phyloP scores from a whole-genome alignment of 2,329 filamentous ascomycete species.

The Lasiodiplodia citricola region DNA sequence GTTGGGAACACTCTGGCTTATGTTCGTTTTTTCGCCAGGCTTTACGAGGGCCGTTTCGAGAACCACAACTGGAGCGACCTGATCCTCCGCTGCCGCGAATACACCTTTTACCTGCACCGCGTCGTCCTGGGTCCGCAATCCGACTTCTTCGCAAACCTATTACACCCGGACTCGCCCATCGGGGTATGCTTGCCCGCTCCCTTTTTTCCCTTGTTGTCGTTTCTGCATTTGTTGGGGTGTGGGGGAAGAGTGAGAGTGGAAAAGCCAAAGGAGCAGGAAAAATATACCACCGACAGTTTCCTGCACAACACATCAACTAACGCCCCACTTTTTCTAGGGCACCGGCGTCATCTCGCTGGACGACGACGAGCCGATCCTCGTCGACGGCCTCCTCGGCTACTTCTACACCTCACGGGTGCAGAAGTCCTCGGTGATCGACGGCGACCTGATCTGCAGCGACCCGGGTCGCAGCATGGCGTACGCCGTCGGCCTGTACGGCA shows the following conservation, averaged over 20 bases:
- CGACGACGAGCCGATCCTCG: conserved; percentile 16
- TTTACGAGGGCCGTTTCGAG: conserved; percentile 1
- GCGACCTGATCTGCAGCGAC: not conserved
- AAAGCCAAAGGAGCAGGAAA: not conserved
- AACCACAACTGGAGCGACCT: conserved; percentile 2
- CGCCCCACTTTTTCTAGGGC: not conserved
- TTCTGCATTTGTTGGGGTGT: too few species aligned
- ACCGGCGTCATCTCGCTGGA: conserved; percentile 10
- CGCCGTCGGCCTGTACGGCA: not conserved
- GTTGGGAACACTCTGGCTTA: not conserved
- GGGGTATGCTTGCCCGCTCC: not conserved
- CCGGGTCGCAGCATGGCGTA: not conserved
- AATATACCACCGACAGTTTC: too few species aligned
- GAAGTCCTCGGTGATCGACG: not conserved
- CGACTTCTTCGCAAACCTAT: conserved; percentile 4
- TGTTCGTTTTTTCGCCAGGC: not conserved
- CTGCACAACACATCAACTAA: not conserved
- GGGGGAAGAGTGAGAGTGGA: not conserved
- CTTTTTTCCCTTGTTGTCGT: not conserved
- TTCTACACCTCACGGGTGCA: conserved; percentile 17
- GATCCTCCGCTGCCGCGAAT: not conserved
- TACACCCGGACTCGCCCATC: not conserved
- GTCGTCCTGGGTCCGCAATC: not conserved
- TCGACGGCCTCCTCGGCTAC: conserved; percentile 19
- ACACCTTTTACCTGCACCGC: conserved; percentile 2